phyloP scores from a whole-genome alignment of 441 rosid genomes.

The Pelargonium myrrhifolium region DNA sequence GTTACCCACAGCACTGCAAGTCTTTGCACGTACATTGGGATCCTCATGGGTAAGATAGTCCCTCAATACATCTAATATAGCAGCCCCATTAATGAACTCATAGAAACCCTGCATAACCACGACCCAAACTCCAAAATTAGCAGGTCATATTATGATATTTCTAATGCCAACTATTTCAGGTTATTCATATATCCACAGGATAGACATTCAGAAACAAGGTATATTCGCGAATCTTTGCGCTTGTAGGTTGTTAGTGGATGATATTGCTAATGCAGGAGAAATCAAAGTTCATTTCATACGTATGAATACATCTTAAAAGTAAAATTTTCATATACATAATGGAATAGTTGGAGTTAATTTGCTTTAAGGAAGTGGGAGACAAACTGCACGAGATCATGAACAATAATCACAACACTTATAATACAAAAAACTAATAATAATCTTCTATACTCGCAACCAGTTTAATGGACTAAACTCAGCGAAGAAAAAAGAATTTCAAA shows the following conservation, averaged over 20 bases:
- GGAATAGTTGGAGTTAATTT: neutral
- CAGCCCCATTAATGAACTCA: conserved; percentile 72
- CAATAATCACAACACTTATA: neutral
- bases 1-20: conserved; percentile 95
- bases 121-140: conserved; percentile 11
- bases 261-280: neutral
- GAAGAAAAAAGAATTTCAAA: conserved; percentile 2
- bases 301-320: neutral
- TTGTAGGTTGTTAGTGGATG: neutral
- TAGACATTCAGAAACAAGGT: neutral
- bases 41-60: conserved; percentile 70
- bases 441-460: neutral
- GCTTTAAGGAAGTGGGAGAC: neutral
- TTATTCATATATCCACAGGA: conserved; percentile 1
- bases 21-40: conserved; percentile 85
- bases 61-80: conserved; percentile 55
- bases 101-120: conserved; percentile 65
- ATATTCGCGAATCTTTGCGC: neutral
- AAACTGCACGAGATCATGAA: neutral
- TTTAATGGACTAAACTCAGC: neutral
- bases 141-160: conserved; percentile 8
- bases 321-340: neutral
- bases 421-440: neutral
- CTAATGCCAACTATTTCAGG: neutral
- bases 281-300: neutral